Percentiles rank a stretch among this genome's conserved stretches.
Evolutionary conservation across 139 green algal genomes (phyloP).

Genomic region (Edaphochlamys debaryana): DNA sequence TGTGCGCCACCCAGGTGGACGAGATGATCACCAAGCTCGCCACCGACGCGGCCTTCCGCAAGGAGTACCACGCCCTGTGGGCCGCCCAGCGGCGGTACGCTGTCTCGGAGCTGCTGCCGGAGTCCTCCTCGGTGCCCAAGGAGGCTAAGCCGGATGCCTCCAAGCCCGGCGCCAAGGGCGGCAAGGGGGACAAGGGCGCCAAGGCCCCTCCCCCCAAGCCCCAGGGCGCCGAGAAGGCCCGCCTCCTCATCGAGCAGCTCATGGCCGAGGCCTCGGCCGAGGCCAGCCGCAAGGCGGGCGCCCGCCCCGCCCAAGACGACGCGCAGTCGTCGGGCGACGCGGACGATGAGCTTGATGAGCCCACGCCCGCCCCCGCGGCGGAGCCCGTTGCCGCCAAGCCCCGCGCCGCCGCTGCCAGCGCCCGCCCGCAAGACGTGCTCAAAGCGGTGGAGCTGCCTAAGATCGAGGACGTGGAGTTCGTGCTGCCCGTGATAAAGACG

Average conservation of each 20-base stretch:
- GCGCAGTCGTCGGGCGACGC: constrained; percentile 25
- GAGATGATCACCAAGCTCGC: constrained; percentile 44
- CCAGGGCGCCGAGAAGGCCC: constrained; percentile 61
- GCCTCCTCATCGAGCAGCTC: constrained; percentile 57
- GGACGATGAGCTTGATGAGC: constrained; percentile 15
- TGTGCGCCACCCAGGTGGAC: constrained; percentile 49
- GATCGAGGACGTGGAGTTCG: constrained; percentile 51
- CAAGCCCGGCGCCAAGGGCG: constrained; percentile 32
- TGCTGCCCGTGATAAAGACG: constrained; percentile 15
- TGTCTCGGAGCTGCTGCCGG: constrained; percentile 65
- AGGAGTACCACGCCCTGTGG: constrained; percentile 63
- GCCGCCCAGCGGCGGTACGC: constrained; percentile 59
- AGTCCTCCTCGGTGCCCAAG: constrained; percentile 2
- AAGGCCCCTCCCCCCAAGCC: constrained; percentile 30
- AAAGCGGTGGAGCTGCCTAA: constrained; percentile 56
- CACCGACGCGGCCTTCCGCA: constrained; percentile 44
- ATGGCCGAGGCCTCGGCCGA: constrained; percentile 47
- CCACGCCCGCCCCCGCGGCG: background rate
- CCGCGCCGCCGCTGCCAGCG: background rate
- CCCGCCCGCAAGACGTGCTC: constrained; percentile 17
- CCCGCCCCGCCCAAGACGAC: background rate
- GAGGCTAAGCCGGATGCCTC: background rate
- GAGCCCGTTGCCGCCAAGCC: background rate
- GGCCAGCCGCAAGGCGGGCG: constrained; percentile 17
- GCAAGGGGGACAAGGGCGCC: background rate